phyloP scores from a whole-genome alignment of 1,139 yeast species.

The Geotrichum aggregatum region DNA sequence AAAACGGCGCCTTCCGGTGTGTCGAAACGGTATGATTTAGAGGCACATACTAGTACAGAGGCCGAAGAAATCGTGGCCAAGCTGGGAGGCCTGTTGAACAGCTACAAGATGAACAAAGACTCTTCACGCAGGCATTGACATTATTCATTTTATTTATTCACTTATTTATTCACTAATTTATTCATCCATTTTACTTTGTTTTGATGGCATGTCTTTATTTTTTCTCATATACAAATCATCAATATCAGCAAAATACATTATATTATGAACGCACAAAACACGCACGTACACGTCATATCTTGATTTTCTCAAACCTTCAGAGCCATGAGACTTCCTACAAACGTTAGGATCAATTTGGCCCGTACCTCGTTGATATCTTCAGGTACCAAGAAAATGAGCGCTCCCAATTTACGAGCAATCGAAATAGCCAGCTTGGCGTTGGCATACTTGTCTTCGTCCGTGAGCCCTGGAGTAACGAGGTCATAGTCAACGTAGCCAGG shows the following conservation, averaged over 20 bases:
- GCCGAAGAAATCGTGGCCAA: constrained; percentile 73
- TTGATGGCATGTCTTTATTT: too few species aligned
- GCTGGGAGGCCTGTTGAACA: constrained; percentile 33
- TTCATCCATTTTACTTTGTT: too few species aligned
- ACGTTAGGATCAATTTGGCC: constrained; percentile 85
- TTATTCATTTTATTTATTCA: constrained; percentile 7
- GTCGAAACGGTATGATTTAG: constrained; percentile 82
- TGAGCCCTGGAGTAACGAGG: constrained; percentile 70
- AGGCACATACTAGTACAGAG: constrained; percentile 59
- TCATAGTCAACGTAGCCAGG: constrained; percentile 98
- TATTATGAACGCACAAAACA: background rate
- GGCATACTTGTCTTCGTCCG: constrained; percentile 84
- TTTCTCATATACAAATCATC: background rate
- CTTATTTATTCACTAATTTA: too few species aligned
- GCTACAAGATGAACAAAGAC: constrained; percentile 18
- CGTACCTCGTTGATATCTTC: constrained; percentile 97
- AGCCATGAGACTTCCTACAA: constrained; percentile 92
- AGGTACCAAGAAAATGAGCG: constrained; percentile 97
- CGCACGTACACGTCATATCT: background rate
- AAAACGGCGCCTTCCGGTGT: constrained; percentile 53
- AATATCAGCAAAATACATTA: background rate
- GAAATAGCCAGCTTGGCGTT: constrained; percentile 96
- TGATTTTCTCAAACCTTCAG: constrained; percentile 29
- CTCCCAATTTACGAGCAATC: constrained; percentile 96
- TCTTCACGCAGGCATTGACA: constrained; percentile 12